A percentile compares a stretch with the other conserved stretches of the same genome.
Evolutionary conservation across 176 grass and related monocot species (phyloP).

Genomic region (Oryza glaberrima): DNA sequence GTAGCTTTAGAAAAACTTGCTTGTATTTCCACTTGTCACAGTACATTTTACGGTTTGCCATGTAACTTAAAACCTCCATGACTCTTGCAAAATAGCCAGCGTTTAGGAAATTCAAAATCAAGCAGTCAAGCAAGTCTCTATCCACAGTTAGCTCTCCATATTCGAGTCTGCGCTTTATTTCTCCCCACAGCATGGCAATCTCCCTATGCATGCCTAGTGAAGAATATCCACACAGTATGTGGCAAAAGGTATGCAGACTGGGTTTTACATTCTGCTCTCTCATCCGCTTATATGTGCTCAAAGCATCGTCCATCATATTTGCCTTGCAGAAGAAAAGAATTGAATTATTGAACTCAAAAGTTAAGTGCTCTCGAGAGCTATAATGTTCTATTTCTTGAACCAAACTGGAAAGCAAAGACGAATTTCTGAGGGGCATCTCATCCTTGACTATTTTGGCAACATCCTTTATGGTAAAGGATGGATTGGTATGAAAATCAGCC

Average conservation of each 20-base stretch:
- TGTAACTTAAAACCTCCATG: constrained; percentile 75
- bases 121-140: constrained; percentile 75
- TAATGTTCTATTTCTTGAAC: constrained; percentile 56
- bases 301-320: constrained; percentile 94
- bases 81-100: constrained; percentile 87
- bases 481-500: constrained; percentile 44
- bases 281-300: constrained; percentile 81
- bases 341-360: constrained; percentile 77
- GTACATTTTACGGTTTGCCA: constrained; percentile 66
- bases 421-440: constrained; percentile 42
- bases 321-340: constrained; percentile 91
- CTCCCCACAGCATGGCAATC: constrained; percentile 87
- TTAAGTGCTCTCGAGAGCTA: constrained; percentile 39
- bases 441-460: constrained; percentile 29
- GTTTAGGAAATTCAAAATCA: constrained; percentile 82
- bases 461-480: constrained; percentile 39
- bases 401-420: constrained; percentile 62
- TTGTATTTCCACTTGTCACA: constrained; percentile 85
- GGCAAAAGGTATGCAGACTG: constrained; percentile 64
- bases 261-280: constrained; percentile 73
- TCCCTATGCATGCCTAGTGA: constrained; percentile 73
- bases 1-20: constrained; percentile 70
- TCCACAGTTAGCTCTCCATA: constrained; percentile 50
- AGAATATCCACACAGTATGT: constrained; percentile 77
- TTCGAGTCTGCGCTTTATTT: constrained; percentile 76